phyloP scores from a whole-genome alignment of 441 rosid genomes.

The Omphalea diandra region DNA sequence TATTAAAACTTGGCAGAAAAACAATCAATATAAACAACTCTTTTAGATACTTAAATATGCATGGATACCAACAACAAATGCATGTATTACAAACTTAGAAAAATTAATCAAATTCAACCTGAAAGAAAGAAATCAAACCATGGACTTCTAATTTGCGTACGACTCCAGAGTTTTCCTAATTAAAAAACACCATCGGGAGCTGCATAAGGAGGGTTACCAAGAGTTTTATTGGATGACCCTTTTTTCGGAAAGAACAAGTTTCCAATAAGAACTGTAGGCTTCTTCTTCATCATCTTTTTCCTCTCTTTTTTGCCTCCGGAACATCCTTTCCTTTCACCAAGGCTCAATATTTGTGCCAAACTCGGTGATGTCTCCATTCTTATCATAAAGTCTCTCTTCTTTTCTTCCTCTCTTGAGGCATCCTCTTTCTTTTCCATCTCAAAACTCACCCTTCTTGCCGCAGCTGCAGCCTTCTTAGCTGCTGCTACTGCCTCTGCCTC shows the following conservation, averaged over 20 bases:
- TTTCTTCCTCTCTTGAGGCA: slow-evolving; percentile 33
- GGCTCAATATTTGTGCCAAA: slow-evolving; percentile 61
- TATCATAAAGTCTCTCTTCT: slow-evolving; percentile 36
- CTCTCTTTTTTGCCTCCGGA: slow-evolving; percentile 33
- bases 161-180: slow-evolving; percentile 17
- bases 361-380: slow-evolving; percentile 46
- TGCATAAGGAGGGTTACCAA: slow-evolving; percentile 41
- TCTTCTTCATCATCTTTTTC: slow-evolving; percentile 57
- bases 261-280: slow-evolving; percentile 75
- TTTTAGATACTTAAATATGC: not conserved
- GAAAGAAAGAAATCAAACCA: no score
- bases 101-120: not conserved
- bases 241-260: slow-evolving; percentile 65
- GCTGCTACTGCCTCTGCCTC: slow-evolving; percentile 60
- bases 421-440: slow-evolving; percentile 28
- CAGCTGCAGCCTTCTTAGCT: slow-evolving; percentile 40
- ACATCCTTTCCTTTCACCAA: slow-evolving; percentile 34
- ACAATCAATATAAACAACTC: not conserved
- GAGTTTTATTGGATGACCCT: slow-evolving; percentile 25
- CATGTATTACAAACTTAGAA: not conserved
- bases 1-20: not conserved
- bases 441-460: slow-evolving; percentile 14
- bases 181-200: slow-evolving; percentile 33
- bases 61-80: not conserved
- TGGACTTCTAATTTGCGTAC: not conserved